Evolutionary conservation across 345 rosid genomes (phyloP), one percentile per base, ranked within the genome.

Genomic region (Aethionema arabicum): DNA sequence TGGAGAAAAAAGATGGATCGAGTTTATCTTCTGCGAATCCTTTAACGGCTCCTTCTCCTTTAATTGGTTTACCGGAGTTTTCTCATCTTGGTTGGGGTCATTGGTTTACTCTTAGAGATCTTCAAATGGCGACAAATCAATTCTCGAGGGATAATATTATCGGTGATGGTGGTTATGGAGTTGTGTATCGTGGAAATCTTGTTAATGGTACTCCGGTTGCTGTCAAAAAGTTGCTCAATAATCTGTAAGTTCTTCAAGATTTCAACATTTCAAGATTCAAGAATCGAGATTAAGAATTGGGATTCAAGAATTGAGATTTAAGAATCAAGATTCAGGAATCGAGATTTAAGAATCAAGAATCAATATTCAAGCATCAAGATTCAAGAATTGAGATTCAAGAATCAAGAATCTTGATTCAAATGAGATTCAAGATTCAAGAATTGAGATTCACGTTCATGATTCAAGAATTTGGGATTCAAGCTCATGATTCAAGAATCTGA

Each of bases 21-120:
- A 64, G 69, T 5, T 82, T 81, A 7, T 82, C 85, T 79, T 85
- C 79, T 63, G 67, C 59, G 15, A 84, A 81, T 79, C 82, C 84
- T 31, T 44, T 88, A 72, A 80, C 92, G 29, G 78, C 90, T 7
- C 85, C 95, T 45, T 91, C 96, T n/a, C 96, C 98, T 44, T 77
- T 86, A 65, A 79, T 87, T 36, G 96, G 92, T 40, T 76, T 88
- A 61, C 96, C 95, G n/a, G 95, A 91, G 71, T 83, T 88, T 65
- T 91, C 98, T 30, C 92, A 83, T 35, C 80, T 91, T 1, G 96
- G 96, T 29, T 91, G 98, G 98, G 98, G 98, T 40, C 98, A 88
- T 55, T 91, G 98, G 98, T 91, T 91, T 72, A 91, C 96, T 40
- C 77, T 91, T 47, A 79, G 98, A 78, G 98, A 91, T 69, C 85